A percentile compares a stretch with the other conserved stretches of the same genome.
These are phyloP conservation scores for Plasmodium gaboni DNA, from an alignment of 169 alveolate species.

Conservation along the genomic window DNA sequence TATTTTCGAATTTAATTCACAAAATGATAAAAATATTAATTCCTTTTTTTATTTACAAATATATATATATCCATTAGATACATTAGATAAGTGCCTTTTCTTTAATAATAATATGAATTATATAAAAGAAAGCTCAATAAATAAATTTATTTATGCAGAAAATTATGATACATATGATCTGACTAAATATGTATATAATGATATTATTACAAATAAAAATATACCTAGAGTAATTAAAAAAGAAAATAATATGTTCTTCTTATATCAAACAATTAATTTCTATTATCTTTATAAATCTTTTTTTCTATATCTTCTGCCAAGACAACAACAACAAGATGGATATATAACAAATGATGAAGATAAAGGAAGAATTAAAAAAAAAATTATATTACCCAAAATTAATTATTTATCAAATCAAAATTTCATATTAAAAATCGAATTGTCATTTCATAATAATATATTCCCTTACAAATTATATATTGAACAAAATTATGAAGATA, in stretches of 20 bases:
- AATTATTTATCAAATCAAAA: not conserved
- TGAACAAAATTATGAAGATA: not conserved
- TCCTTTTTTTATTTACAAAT: constrained; percentile 56
- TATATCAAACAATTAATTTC: constrained; percentile 1
- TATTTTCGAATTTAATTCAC: constrained; percentile 18
- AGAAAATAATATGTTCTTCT: constrained; percentile 6
- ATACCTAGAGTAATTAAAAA: not conserved
- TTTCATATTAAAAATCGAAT: constrained; percentile 32
- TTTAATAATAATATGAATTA: not conserved
- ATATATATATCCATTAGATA: constrained; percentile 28
- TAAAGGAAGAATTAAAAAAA: constrained; percentile 4
- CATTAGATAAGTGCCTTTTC: constrained; percentile 23
- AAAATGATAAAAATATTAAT: constrained; percentile 13
- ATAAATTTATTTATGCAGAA: too few relatives aligned
- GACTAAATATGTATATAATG: not conserved
- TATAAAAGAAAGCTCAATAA: not conserved
- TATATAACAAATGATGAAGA: too few relatives aligned
- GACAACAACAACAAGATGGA: not conserved
- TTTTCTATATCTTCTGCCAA: constrained; percentile 26
- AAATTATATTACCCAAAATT: constrained; percentile 29
- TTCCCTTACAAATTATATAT: constrained; percentile 35
- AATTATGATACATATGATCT: not conserved
- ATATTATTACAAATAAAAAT: not conserved
- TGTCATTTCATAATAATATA: constrained; percentile 29
- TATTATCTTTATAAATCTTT: constrained; percentile 23